Conservation (phyloP, 129 eudicot genomes). For the Artemisia annua region DNA sequence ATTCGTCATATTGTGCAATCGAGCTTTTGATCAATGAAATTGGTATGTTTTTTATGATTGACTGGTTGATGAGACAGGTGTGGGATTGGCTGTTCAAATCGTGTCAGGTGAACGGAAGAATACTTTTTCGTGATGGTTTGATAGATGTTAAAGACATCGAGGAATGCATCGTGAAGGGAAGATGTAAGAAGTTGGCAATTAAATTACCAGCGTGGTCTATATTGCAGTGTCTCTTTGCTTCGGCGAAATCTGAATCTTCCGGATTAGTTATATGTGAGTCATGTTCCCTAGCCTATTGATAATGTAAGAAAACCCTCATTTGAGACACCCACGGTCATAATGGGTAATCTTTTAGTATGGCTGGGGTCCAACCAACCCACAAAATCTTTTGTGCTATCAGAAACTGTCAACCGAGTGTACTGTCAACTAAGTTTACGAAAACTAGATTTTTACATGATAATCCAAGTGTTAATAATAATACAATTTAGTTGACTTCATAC, state of each 20-base stretch:
- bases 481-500: too few relatives aligned
- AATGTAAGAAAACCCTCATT: too few relatives aligned
- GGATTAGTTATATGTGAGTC: constrained; percentile 74
- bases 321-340: too few relatives aligned
- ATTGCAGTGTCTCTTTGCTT: constrained; percentile 64
- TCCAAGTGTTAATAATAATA: too few relatives aligned
- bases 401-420: too few relatives aligned
- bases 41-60: not conserved
- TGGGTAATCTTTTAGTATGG: too few relatives aligned
- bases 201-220: constrained; percentile 86
- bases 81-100: constrained; percentile 96
- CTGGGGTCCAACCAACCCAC: too few relatives aligned
- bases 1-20: not conserved
- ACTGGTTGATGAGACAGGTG: constrained; percentile 40
- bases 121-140: constrained; percentile 70
- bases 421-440: too few relatives aligned
- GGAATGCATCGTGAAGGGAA: constrained; percentile 68
- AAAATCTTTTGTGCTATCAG: too few relatives aligned
- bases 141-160: constrained; percentile 74
- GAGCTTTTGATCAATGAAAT: not conserved
- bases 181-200: constrained; percentile 57
- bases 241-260: constrained; percentile 75
- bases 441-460: too few relatives aligned
- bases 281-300: not conserved
- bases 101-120: constrained; percentile 78